These are phyloP conservation scores for Cystobasidiopsis lactophilus DNA, from an alignment of 768 basidiomycete species.

Conservation along the genomic window DNA sequence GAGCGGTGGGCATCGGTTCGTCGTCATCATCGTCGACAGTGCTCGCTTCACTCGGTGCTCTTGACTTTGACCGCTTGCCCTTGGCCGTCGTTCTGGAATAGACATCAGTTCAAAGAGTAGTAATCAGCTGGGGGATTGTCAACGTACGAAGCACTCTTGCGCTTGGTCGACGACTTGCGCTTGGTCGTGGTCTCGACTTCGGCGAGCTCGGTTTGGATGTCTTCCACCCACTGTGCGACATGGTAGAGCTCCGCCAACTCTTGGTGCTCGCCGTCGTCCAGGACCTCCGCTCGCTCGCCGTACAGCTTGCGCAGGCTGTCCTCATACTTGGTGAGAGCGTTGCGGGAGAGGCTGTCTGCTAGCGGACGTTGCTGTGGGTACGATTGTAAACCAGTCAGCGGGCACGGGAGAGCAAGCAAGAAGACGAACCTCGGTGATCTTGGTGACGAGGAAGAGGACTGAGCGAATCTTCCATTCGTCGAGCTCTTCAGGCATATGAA, in stretches of 20 bases:
- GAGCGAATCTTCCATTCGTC: slow-evolving; percentile 28
- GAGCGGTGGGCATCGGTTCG: too few species aligned
- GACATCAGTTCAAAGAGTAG: too few species aligned
- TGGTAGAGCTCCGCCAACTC: not conserved
- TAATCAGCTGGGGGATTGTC: too few species aligned
- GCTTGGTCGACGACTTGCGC: not conserved
- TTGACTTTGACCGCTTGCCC: too few species aligned
- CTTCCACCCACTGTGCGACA: not conserved
- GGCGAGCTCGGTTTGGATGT: not conserved
- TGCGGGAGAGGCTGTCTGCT: slow-evolving; percentile 39
- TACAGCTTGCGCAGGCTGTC: slow-evolving; percentile 35
- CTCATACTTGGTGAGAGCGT: slow-evolving; percentile 52
- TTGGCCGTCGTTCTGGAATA: too few species aligned
- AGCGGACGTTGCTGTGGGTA: slow-evolving; percentile 36
- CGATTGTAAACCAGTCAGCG: slow-evolving; percentile 18
- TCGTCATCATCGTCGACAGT: too few species aligned
- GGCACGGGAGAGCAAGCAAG: too few species aligned
- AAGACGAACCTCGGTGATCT: slow-evolving; percentile 33
- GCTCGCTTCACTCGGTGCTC: too few species aligned
- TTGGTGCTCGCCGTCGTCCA: slow-evolving; percentile 5
- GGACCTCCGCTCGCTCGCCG: slow-evolving; percentile 1
- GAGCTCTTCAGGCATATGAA: slow-evolving; percentile 26
- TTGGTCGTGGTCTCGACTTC: not conserved
- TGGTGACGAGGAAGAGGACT: slow-evolving; percentile 36
- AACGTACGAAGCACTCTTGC: not conserved